Evolutionary conservation across 257 asterid species (phyloP).

Genomic region (Gardenia jasminoides): DNA sequence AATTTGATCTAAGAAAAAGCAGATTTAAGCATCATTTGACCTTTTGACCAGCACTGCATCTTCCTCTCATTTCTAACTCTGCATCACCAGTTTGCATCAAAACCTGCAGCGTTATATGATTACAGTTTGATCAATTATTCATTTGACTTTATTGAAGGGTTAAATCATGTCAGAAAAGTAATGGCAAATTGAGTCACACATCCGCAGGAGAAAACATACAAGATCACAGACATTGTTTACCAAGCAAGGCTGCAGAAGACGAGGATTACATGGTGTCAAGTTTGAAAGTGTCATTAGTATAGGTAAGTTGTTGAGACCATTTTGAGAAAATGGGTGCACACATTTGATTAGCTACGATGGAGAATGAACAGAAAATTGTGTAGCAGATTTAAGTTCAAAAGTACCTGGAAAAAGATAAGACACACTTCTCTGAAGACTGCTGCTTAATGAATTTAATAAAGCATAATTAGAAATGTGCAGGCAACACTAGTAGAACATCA

Average conservation of each 20-base stretch:
- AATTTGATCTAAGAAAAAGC: not conserved
- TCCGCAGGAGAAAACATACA: not conserved
- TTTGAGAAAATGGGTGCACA: not conserved
- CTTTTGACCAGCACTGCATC: constrained; percentile 99
- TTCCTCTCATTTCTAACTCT: constrained; percentile 97
- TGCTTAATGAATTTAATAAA: no score
- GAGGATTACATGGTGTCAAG: not conserved
- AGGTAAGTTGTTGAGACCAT: not conserved
- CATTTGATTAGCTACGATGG: not conserved
- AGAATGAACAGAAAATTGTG: not conserved
- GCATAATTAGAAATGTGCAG: not conserved
- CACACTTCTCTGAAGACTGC: not conserved
- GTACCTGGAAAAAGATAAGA: not conserved
- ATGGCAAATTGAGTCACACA: not conserved
- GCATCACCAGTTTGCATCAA: constrained; percentile 98
- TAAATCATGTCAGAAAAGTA: not conserved
- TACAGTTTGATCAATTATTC: not conserved
- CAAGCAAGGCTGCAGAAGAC: not conserved
- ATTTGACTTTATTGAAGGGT: not conserved
- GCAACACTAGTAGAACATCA: not conserved
- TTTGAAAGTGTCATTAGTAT: not conserved
- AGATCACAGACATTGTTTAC: not conserved
- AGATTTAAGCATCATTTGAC: constrained; percentile 26
- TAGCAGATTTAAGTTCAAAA: not conserved
- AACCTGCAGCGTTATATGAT: constrained; percentile 43